phyloP scores from a whole-genome alignment of 352 stramenopile genomes.

The Phytophthora macrochlamydospora region DNA sequence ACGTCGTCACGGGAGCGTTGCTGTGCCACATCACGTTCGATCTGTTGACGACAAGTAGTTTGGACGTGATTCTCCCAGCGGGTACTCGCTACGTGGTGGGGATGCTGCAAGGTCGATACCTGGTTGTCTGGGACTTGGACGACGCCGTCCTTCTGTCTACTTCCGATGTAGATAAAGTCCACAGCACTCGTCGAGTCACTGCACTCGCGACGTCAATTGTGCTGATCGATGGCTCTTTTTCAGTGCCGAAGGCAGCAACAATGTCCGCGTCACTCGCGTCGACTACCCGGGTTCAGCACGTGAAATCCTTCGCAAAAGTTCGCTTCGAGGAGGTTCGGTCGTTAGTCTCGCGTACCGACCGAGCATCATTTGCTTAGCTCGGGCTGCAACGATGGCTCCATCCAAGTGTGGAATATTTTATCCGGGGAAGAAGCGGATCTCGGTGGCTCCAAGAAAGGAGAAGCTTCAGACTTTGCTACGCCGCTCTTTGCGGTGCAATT shows the following conservation, averaged over 20 bases:
- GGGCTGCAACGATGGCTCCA: conserved; percentile 64
- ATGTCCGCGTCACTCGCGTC: conserved; percentile 62
- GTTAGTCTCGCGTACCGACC: conserved; percentile 63
- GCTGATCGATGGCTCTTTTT: conserved; percentile 73
- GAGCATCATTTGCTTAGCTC: conserved; percentile 51
- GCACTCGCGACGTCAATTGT: conserved; percentile 63
- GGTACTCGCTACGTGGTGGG: conserved; percentile 59
- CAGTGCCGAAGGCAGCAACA: conserved; percentile 73
- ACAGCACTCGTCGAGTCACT: conserved; percentile 51
- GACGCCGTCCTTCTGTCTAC: conserved; percentile 65
- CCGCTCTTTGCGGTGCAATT: no score
- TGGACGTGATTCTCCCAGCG: conserved; percentile 59
- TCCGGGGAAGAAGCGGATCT: no score
- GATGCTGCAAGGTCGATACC: conserved; percentile 52
- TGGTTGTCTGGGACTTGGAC: conserved; percentile 75
- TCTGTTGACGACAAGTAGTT: conserved; percentile 37
- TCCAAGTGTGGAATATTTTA: conserved; percentile 40
- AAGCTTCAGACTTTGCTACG: no score
- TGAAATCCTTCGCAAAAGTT: conserved; percentile 78
- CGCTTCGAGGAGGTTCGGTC: conserved; percentile 60
- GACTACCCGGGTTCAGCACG: conserved; percentile 56
- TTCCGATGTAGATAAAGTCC: conserved; percentile 65
- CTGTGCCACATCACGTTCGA: conserved; percentile 73
- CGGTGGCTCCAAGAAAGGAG: no score
- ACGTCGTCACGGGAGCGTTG: conserved; percentile 54